Base-by-base conservation (phyloP, 2,329 filamentous ascomycete genomes). In the Penicillium rolfsii region DNA sequence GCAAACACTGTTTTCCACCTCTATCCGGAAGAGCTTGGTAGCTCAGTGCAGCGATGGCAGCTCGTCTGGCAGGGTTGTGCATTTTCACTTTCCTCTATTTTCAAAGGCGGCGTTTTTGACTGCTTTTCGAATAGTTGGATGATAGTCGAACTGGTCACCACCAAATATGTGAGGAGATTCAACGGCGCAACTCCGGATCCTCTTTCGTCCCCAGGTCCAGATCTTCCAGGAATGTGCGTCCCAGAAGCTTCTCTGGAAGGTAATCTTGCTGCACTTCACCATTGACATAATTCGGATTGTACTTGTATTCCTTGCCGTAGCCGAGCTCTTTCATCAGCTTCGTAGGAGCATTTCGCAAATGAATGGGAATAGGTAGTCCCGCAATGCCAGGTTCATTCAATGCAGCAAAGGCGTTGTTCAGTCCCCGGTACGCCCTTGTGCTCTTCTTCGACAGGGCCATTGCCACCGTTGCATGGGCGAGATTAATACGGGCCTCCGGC, bases 271-370 rank as follows among this genome's bases (percentile, higher is more conserved):
- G 84, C 0, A 98, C 94, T 67, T 81, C 86, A 0, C 95, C 95
- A 62, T 93, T 87, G 54, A 85, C 79, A 71, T 94, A 99, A 68
- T 96, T 91, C 0, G 95, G 95, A 67, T 96, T 96, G 73, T 99
- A 98, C 77, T 98, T 98, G 77, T 99, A 99, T 74, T 93, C 91
- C 53, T 87, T 89, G 0, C 93, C 93, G 72, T 93, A 96, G 0
- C 92, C 94, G 67, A 98, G 80, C 67, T 97, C 94, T 70, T 93
- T 91, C 94, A 99, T 96, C 66, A 98, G 75, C 66, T 89, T 85
- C 1, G 95, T 98, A 0, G 95, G 94, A 8, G 95, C 95, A 76
- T 98, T 98, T 60, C 95, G 83, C 60, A 99, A 77, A 74, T 98
- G 95, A 41, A 95, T 77, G 2, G 95, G 95, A 24, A 99, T 88